These are phyloP conservation scores for Hortiboletus campestris DNA, from an alignment of 768 basidiomycete genomes.

Conservation along the genomic window DNA sequence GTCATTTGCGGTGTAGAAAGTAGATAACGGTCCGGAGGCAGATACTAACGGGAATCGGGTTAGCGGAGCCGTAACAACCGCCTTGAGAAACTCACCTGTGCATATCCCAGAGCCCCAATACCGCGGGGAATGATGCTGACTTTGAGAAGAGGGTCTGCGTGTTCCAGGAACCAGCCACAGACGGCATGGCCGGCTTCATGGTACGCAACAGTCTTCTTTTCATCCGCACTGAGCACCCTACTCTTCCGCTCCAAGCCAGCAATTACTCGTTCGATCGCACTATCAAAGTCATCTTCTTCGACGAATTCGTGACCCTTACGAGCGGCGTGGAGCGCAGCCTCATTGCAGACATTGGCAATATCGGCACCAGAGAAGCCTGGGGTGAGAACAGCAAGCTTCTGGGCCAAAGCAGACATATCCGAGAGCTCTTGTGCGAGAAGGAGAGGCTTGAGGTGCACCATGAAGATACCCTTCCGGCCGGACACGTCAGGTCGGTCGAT, in stretches of 20 bases:
- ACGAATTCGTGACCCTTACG: conserved; percentile 78
- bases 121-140: conserved; percentile 98
- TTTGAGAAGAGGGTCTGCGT: conserved; percentile 94
- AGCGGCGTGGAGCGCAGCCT: conserved; percentile 93
- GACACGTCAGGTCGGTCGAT: conserved; percentile 95
- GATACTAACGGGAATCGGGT: conserved; percentile 53
- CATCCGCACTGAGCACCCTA: conserved; percentile 86
- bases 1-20: conserved; percentile 92
- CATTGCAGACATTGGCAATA: conserved; percentile 98
- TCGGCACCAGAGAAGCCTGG: conserved; percentile 99
- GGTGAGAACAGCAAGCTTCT: conserved; percentile 93
- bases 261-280: conserved; percentile 96
- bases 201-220: conserved; percentile 98
- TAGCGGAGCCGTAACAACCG: conserved; percentile 4
- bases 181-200: conserved; percentile 99
- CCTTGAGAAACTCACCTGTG: conserved; percentile 58
- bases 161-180: conserved; percentile 97
- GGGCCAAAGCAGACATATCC: conserved; percentile 61
- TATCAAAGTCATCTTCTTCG: conserved; percentile 86
- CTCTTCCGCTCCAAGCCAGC: conserved; percentile 97
- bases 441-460: conserved; percentile 86
- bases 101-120: conserved; percentile 93
- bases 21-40: conserved; percentile 94
- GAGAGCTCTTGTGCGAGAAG: conserved; percentile 57
- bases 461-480: conserved; percentile 91